These are phyloP conservation scores for Sisymbrium irio DNA, from an alignment of 345 rosid species.

Conservation along the genomic window DNA sequence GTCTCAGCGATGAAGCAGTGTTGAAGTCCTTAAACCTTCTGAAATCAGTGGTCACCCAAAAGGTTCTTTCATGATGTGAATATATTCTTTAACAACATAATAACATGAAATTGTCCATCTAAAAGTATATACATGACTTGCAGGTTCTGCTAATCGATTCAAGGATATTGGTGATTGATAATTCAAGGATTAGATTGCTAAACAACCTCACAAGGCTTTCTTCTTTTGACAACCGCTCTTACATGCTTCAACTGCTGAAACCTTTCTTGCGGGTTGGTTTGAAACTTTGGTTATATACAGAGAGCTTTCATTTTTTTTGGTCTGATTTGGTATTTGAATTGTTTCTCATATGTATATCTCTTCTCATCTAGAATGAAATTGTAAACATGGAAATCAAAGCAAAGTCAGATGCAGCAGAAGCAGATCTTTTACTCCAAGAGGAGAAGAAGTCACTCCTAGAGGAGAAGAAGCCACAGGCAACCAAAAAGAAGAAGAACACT, in stretches of 20 bases:
- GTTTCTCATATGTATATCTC: background rate
- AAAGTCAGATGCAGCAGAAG: conserved; percentile 16
- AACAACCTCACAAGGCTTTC: conserved; percentile 5
- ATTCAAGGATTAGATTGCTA: conserved; percentile 19
- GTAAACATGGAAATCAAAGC: background rate
- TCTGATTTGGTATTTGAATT: too few relatives aligned
- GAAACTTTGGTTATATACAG: background rate
- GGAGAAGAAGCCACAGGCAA: background rate
- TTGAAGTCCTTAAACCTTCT: background rate
- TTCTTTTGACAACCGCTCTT: conserved; percentile 20
- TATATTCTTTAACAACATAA: conserved; percentile 1
- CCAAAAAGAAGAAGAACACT: background rate
- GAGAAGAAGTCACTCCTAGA: too few relatives aligned
- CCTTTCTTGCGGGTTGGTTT: conserved; percentile 19
- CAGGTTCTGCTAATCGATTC: conserved; percentile 10
- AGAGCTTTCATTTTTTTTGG: conserved; percentile 5
- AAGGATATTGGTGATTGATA: conserved; percentile 16
- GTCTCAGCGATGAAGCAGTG: background rate
- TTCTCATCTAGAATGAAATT: background rate
- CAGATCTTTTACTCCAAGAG: background rate
- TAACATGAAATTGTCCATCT: background rate
- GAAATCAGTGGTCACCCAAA: background rate
- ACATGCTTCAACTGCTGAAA: conserved; percentile 19
- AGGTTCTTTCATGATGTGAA: conserved; percentile 10
- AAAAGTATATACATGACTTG: background rate